phyloP scores from a whole-genome alignment of 2,329 filamentous ascomycete genomes.

The Pseudogymnoascus sp. region DNA sequence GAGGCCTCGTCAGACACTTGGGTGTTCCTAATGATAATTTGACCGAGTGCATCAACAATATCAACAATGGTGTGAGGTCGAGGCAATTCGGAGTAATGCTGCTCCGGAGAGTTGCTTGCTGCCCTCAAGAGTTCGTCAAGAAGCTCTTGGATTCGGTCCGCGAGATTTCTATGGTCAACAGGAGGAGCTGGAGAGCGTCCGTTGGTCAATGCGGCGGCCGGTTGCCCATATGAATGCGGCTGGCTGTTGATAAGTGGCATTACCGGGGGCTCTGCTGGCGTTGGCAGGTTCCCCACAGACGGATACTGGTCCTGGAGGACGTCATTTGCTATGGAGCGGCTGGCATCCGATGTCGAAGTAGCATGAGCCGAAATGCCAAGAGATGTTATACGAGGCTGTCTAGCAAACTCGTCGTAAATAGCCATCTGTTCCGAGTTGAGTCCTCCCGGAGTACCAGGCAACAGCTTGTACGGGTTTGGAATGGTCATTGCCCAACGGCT shows the following conservation, averaged over 20 bases:
- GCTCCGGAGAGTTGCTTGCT: slow-evolving; percentile 45
- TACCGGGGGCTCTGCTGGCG: slow-evolving; percentile 50
- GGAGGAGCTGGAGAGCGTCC: slow-evolving; percentile 38
- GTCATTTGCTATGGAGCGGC: slow-evolving; percentile 54
- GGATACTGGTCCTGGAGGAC: slow-evolving; percentile 55
- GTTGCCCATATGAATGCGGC: slow-evolving; percentile 47
- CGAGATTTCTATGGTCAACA: slow-evolving; percentile 44
- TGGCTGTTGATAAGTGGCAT: slow-evolving; percentile 42
- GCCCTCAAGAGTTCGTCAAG: slow-evolving; percentile 49
- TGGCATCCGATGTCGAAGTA: slow-evolving; percentile 52
- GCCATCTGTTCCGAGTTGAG: slow-evolving; percentile 87
- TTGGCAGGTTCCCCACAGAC: slow-evolving; percentile 48
- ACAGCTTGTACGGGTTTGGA: slow-evolving; percentile 84
- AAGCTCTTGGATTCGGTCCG: slow-evolving; percentile 50
- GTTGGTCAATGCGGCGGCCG: slow-evolving; percentile 41
- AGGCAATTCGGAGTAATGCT: slow-evolving; percentile 53
- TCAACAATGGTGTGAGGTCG: slow-evolving; percentile 53
- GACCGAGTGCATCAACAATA: slow-evolving; percentile 52
- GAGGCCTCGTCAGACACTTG: slow-evolving; percentile 54
- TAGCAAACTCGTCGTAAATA: slow-evolving; percentile 93
- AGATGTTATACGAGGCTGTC: slow-evolving; percentile 64
- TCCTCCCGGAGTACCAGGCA: slow-evolving; percentile 55
- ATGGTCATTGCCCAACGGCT: slow-evolving; percentile 92
- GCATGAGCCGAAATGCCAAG: slow-evolving; percentile 47
- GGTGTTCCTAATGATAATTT: slow-evolving; percentile 54